phyloP scores from a whole-genome alignment of 495 filamentous ascomycete species.

The Xylaria castorea region DNA sequence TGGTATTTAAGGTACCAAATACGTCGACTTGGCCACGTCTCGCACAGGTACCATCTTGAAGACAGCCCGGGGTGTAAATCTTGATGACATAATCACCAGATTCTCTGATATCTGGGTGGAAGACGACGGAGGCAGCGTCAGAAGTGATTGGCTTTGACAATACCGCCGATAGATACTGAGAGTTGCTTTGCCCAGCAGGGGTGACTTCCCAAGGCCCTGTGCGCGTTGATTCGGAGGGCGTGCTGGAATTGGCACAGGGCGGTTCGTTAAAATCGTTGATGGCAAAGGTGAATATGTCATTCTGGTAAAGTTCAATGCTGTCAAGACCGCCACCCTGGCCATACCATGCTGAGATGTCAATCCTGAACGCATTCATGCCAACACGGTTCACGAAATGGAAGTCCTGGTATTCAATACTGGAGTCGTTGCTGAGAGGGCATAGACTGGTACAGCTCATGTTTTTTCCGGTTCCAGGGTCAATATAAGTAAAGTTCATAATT shows the following conservation, averaged over 20 bases:
- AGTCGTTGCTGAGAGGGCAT: constrained; percentile 78
- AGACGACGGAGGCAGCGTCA: constrained; percentile 70
- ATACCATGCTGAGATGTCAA: constrained; percentile 87
- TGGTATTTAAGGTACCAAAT: constrained; percentile 69
- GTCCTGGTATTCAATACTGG: constrained; percentile 74
- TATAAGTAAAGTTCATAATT: constrained; percentile 96
- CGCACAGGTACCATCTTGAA: constrained; percentile 75
- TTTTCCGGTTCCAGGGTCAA: constrained; percentile 70
- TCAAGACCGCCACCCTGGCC: constrained; percentile 85
- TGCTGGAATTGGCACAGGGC: constrained; percentile 70
- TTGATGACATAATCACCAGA: constrained; percentile 88
- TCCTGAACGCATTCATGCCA: constrained; percentile 85
- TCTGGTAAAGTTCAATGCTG: constrained; percentile 88
- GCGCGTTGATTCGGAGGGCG: constrained; percentile 66
- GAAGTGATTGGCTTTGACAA: constrained; percentile 60
- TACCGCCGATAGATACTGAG: constrained; percentile 76
- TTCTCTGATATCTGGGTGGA: constrained; percentile 84
- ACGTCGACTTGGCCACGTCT: constrained; percentile 80
- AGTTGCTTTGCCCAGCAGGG: constrained; percentile 65
- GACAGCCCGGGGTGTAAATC: constrained; percentile 90
- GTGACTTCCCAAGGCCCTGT: constrained; percentile 78
- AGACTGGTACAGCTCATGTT: constrained; percentile 73
- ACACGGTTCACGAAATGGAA: constrained; percentile 88
- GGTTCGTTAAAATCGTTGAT: constrained; percentile 89
- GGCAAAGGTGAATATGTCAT: constrained; percentile 86